Conservation (phyloP, 441 rosid genomes). For the Syzygium syzygioides region DNA sequence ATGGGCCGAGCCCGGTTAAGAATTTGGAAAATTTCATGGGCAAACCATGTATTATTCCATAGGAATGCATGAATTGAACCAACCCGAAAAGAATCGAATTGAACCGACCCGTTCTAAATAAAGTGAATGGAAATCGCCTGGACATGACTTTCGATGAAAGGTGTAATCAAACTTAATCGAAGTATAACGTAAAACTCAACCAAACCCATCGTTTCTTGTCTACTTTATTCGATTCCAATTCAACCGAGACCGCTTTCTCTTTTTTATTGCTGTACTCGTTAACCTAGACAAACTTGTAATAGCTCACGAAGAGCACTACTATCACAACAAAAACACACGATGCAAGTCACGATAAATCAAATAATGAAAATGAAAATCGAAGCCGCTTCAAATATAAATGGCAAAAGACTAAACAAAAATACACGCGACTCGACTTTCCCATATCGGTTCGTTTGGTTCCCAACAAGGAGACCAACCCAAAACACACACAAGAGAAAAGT, state of each 20-base stretch:
- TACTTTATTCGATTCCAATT: background rate
- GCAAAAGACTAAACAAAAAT: background rate
- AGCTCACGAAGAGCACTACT: background rate
- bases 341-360: background rate
- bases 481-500: background rate
- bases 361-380: background rate
- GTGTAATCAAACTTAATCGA: background rate
- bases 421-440: background rate
- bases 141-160: background rate
- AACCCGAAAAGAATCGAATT: no score
- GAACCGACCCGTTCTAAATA: background rate
- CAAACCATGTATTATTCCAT: background rate
- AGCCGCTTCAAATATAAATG: background rate
- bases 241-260: background rate
- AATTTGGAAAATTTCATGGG: background rate
- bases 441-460: background rate
- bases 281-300: background rate
- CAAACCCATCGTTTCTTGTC: background rate
- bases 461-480: background rate
- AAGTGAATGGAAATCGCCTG: background rate
- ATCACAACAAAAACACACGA: background rate
- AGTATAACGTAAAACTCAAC: background rate
- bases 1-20: background rate
- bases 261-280: background rate
- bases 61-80: accelerated